Evolutionary conservation across 805 yeast genomes (phyloP).

Genomic region (Candida pseudoglaebosa): DNA sequence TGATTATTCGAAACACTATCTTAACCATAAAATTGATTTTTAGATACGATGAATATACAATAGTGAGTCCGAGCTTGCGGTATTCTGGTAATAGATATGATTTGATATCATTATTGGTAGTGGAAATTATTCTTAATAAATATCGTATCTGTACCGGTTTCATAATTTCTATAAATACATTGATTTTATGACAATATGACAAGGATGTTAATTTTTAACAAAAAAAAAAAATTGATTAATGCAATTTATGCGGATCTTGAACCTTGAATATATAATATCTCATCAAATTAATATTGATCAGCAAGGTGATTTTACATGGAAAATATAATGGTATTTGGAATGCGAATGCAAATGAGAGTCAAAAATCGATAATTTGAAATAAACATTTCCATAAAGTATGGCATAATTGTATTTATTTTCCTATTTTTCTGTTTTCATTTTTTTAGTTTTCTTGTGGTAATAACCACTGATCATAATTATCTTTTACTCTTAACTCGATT

Average conservation of each 20-base stretch:
- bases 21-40: not conserved
- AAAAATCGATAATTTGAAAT: no score
- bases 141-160: no score
- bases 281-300: not conserved
- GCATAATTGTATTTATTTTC: slow-evolving; percentile 47
- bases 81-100: no score
- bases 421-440: slow-evolving; percentile 18
- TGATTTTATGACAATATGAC: no score
- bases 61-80: no score
- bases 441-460: slow-evolving; percentile 23
- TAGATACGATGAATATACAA: not conserved
- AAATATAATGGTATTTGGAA: not conserved
- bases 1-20: not conserved
- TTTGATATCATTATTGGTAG: no score
- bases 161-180: no score
- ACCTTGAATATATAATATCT: not conserved
- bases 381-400: no score
- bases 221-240: not conserved
- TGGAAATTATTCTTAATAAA: no score
- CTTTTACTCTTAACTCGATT: slow-evolving; percentile 56
- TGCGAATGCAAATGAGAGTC: slow-evolving; percentile 1
- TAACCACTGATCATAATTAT: slow-evolving; percentile 65
- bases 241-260: not conserved
- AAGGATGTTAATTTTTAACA: not conserved
- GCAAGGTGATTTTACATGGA: not conserved